Evolutionary conservation across 192 early-diverging fungal species (phyloP), one percentile per base, ranked within the genome.

Genomic region (Fimicolochytrium jonesii): DNA sequence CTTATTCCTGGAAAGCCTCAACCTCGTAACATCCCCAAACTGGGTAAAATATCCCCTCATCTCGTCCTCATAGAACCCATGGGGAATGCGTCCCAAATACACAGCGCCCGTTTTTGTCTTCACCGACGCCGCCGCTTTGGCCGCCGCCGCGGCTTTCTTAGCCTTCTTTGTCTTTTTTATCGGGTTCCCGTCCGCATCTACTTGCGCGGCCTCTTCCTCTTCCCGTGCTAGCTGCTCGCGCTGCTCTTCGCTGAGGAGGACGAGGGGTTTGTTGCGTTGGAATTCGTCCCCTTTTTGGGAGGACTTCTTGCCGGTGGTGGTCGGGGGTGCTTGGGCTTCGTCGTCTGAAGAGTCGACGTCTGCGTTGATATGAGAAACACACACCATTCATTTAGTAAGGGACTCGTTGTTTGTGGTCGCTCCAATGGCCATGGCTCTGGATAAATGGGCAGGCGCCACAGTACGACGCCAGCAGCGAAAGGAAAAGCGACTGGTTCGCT

Each of bases 51-150:
- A 98, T 5, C 71, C 73, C 48, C 71, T 55, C 91, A 98, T 96
- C 67, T 94, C 85, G 28, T 88, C 73, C 70, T 98, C 96, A 73
- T 94, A 92, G 73, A 98, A 98, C 17, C 92, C 92, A 56, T 96
- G 91, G 4, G 96, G 96, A 49, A 98, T 89, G 37, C 90, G 87
- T 47, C 92, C 90, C 51, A 98, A 69, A 70, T 92, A 97, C 15
- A 96, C 69, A 9, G 91, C 88, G 35, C 92, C 92, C 22, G 81
- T 74, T 45, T 61, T 72, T 4, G 31, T 9, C 15, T 23, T 15
- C 17, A 1, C 18, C 29, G 22, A 47, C 26, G 11, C 37, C n/a
- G 31, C 32, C 23, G 0, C 31, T 13, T 66, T 51, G 18, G 31
- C 59, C 33, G 41, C 45, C 46, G 31, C 43, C 33, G 4, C 28